These are phyloP conservation scores for Nannochloropsis oceanica DNA, from an alignment of 108 stramenopile genomes.

Conservation along the genomic window DNA sequence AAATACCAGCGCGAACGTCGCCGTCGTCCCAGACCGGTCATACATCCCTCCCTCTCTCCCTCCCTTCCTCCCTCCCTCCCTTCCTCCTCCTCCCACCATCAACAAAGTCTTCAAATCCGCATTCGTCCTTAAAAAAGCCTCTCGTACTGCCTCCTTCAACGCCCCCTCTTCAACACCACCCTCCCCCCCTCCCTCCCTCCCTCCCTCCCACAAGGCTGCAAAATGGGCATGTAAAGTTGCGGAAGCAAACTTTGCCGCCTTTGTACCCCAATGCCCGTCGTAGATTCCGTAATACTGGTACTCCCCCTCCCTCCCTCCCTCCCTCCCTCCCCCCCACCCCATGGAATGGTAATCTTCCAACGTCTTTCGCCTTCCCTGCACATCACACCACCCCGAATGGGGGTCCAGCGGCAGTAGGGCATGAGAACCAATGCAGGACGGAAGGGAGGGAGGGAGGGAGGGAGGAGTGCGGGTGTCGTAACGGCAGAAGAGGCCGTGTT, in stretches of 20 bases:
- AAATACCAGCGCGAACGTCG: conserved; percentile 18
- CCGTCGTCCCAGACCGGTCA: conserved; percentile 30
- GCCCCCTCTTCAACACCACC: background rate
- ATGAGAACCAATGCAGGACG: conserved; percentile 67
- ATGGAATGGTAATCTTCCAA: conserved; percentile 86
- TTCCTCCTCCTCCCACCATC: background rate
- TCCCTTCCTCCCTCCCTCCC: background rate
- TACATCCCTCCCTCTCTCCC: background rate
- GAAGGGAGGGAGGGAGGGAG: conserved; percentile 25
- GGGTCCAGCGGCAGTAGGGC: conserved; percentile 55
- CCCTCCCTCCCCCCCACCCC: conserved; percentile 4
- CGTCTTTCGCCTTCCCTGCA: conserved; percentile 30
- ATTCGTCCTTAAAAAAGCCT: conserved; percentile 10
- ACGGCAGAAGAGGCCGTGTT: conserved; percentile 60
- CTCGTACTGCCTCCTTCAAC: conserved; percentile 3
- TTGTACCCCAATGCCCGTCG: conserved; percentile 46
- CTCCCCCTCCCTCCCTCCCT: conserved; percentile 6
- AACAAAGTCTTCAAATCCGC: background rate
- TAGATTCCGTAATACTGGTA: conserved; percentile 69
- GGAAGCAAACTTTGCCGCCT: conserved; percentile 21
- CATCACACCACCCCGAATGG: conserved; percentile 38
- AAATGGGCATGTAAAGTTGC: conserved; percentile 9
- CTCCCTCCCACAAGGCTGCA: background rate
- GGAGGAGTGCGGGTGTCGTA: conserved; percentile 45
- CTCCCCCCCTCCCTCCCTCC: background rate